Evolutionary conservation across 345 rosid species (phyloP), one percentile per base, ranked within the genome.

Genomic region (Eucalyptus polyanthemos): DNA sequence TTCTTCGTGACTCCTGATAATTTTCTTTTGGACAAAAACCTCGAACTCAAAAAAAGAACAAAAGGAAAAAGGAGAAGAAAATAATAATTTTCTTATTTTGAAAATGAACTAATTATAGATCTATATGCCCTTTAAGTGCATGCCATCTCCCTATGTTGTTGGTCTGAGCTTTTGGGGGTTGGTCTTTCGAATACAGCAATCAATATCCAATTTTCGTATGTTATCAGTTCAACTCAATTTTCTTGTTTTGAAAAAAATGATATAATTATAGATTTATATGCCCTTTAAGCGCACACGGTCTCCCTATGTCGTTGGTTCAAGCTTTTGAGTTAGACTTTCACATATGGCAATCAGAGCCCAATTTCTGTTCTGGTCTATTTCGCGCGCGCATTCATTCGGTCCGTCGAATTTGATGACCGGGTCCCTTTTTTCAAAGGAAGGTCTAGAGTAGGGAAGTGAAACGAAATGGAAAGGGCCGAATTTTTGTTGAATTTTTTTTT

Each of bases 121-220:
- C 4, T 29, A 29, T 65, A 29, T 7, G 37, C 37, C 34, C 19
- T n/a, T n/a, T 29, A 14, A 14, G 9, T 6, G 37, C 1, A n/a
- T 4, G 19, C 2, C 0, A 0, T 13, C 37, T 29, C 37, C n/a
- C 19, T n/a, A 13, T 1, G 34, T 15, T 7, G 19, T n/a, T 0
- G 3, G 40, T 3, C 5, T 0, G 1, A 65, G 19, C 9, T 65
- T 65, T 14, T 3, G 2, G 6, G 6, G 19, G 11, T 1, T n/a
- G 3, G 37, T 14, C 37, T n/a, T 65, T n/a, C 6, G 19, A 14
- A 29, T 60, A 60, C 9, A 7, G 0, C 8, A 29, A 29, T 65
- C 37, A 7, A 31, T 14, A 16, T 5, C 9, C 19, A 4, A 29
- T n/a, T 14, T n/a, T 2, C 10, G 21, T n/a, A 3, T 0, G 0